Conservation (phyloP, 2,329 filamentous ascomycete genomes). For the Penicillium sp. region DNA sequence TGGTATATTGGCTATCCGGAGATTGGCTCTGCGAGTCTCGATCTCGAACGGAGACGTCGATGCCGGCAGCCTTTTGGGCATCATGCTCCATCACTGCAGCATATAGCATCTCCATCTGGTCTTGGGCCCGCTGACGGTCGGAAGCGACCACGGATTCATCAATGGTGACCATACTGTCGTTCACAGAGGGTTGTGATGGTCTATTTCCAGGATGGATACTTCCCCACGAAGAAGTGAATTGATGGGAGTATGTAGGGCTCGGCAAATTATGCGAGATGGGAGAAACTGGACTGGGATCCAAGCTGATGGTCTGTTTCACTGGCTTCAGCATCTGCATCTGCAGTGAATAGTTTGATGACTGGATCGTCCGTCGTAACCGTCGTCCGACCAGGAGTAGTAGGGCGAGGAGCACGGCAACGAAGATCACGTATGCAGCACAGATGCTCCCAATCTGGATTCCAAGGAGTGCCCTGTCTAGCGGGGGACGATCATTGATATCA, state of each 20-base stretch:
- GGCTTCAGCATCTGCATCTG: conserved; percentile 63
- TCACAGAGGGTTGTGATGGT: conserved; percentile 48
- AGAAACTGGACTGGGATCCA: conserved; percentile 41
- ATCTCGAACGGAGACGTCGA: conserved; percentile 23
- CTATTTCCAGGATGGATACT: conserved; percentile 37
- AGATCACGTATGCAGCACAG: conserved; percentile 79
- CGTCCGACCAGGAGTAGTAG: conserved; percentile 66
- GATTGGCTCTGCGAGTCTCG: conserved; percentile 23
- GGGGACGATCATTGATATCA: conserved; percentile 21
- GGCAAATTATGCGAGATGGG: conserved; percentile 35
- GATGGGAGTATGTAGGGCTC: conserved; percentile 42
- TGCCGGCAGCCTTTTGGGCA: conserved; percentile 48
- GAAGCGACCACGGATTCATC: conserved; percentile 76
- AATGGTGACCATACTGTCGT: conserved; percentile 70
- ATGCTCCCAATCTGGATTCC: conserved; percentile 84
- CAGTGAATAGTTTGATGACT: conserved; percentile 56
- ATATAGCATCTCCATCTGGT: conserved; percentile 88
- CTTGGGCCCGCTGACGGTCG: conserved; percentile 74
- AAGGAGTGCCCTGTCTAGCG: conserved; percentile 67
- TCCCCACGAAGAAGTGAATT: conserved; percentile 45
- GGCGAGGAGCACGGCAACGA: conserved; percentile 73
- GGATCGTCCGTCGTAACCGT: conserved; percentile 56
- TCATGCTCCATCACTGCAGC: conserved; percentile 92
- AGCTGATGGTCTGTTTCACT: conserved; percentile 30
- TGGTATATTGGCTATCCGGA: conserved; percentile 31